These are phyloP conservation scores for Sphaerulina vaccinii DNA, from an alignment of 2,329 filamentous ascomycete species.

Conservation along the genomic window DNA sequence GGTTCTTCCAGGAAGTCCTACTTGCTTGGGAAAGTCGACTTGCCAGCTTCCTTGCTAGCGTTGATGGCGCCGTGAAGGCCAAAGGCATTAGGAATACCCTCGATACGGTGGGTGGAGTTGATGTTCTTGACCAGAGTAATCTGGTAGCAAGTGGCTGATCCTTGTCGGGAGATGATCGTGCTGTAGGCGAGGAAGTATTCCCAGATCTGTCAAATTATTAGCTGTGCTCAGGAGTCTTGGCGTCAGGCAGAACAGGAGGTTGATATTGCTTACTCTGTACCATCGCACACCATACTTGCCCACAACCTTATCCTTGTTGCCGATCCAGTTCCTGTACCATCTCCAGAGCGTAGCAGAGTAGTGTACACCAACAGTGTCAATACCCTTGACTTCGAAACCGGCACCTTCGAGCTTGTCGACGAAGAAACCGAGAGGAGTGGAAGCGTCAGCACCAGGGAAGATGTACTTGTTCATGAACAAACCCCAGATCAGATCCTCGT, in stretches of 20 bases:
- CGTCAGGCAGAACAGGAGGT: slow-evolving; percentile 1
- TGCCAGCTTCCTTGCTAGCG: slow-evolving; percentile 43
- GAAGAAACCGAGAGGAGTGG: slow-evolving; percentile 85
- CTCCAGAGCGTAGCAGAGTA: slow-evolving; percentile 96
- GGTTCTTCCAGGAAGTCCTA: neutral
- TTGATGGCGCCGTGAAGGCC: slow-evolving; percentile 65
- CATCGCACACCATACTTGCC: slow-evolving; percentile 94
- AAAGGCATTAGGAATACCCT: slow-evolving; percentile 69
- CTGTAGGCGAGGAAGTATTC: slow-evolving; percentile 87
- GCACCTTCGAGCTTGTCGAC: slow-evolving; percentile 80
- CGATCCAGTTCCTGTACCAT: slow-evolving; percentile 99
- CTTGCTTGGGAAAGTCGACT: slow-evolving; percentile 31
- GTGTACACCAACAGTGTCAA: slow-evolving; percentile 94
- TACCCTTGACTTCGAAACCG: slow-evolving; percentile 84
- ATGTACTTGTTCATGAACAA: slow-evolving; percentile 99
- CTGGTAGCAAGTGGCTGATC: slow-evolving; percentile 81
- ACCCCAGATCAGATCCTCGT: slow-evolving; percentile 96
- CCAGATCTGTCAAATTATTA: slow-evolving; percentile 64
- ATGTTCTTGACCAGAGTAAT: slow-evolving; percentile 86
- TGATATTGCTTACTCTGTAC: slow-evolving; percentile 72
- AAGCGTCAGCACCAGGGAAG: slow-evolving; percentile 95
- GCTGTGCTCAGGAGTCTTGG: slow-evolving; percentile 6
- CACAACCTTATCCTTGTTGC: slow-evolving; percentile 85
- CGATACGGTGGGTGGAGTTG: slow-evolving; percentile 78
- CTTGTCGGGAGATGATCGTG: slow-evolving; percentile 80